Conservation (phyloP, 371 early-diverging fungal genomes). For the Smittium culicis region DNA sequence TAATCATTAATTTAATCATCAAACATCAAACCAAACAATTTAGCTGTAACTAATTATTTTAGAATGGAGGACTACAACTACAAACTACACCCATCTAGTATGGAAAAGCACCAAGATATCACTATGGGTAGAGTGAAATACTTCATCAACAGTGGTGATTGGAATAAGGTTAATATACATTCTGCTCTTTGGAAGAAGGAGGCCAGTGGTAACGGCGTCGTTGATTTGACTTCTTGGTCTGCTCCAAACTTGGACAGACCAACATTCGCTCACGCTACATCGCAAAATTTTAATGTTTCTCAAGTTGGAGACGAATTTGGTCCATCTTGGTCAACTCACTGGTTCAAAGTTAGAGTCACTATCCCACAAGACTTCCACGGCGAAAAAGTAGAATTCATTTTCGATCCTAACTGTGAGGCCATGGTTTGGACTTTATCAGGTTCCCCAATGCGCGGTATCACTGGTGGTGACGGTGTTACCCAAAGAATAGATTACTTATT, state of each 20-base stretch:
- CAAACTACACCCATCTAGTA: not conserved
- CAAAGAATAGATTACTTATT: constrained; percentile 62
- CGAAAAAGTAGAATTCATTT: constrained; percentile 12
- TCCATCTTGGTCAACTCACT: constrained; percentile 55
- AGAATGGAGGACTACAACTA: not conserved
- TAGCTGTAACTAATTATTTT: too few species aligned
- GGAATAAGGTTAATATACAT: constrained; percentile 43
- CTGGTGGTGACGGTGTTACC: constrained; percentile 39
- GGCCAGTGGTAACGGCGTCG: constrained; percentile 19
- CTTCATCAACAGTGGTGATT: constrained; percentile 38
- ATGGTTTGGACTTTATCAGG: constrained; percentile 37
- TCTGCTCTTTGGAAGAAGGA: constrained; percentile 31
- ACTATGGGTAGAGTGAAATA: constrained; percentile 41
- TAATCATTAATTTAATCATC: too few species aligned
- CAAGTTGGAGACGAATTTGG: constrained; percentile 61
- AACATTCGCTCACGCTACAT: constrained; percentile 67
- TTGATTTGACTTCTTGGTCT: constrained; percentile 47
- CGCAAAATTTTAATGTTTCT: constrained; percentile 47
- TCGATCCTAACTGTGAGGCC: constrained; percentile 19
- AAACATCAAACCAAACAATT: too few species aligned
- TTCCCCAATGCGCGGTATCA: constrained; percentile 71
- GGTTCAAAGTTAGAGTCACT: constrained; percentile 18
- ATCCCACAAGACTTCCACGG: constrained; percentile 17
- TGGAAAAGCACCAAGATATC: constrained; percentile 41
- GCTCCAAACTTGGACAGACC: constrained; percentile 70